phyloP scores from a whole-genome alignment of 257 asterid species.

The Fraxinus excelsior region DNA sequence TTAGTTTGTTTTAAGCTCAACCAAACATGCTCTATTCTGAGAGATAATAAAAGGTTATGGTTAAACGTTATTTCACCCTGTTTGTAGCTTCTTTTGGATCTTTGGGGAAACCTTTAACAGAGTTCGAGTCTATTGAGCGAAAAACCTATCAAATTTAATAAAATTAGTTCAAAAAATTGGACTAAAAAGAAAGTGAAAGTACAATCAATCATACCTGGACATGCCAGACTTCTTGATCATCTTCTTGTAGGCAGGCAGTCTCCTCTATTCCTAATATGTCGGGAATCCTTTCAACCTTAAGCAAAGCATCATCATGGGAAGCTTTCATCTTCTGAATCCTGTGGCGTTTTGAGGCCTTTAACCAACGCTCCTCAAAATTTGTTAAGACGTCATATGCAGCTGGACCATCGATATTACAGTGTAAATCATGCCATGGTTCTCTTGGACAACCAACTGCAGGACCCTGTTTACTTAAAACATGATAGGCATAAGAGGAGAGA shows the following conservation, averaged over 20 bases:
- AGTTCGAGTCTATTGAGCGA: constrained; percentile 91
- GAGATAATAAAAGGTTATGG: neutral
- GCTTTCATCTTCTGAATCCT: constrained; percentile 55
- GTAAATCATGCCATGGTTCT: constrained; percentile 97
- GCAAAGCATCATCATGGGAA: constrained; percentile 70
- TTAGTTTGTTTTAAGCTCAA: neutral
- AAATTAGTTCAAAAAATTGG: constrained; percentile 21
- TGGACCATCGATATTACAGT: constrained; percentile 76
- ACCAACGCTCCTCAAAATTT: constrained; percentile 93
- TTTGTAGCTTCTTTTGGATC: constrained; percentile 68
- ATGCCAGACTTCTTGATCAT: constrained; percentile 77
- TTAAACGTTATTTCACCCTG: constrained; percentile 40
- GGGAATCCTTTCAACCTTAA: constrained; percentile 67
- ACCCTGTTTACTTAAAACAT: constrained; percentile 45
- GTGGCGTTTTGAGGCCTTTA: constrained; percentile 67
- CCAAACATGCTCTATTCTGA: neutral
- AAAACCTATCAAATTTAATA: constrained; percentile 50
- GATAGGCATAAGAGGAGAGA: neutral
- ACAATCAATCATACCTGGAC: constrained; percentile 52
- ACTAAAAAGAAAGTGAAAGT: neutral
- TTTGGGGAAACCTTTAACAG: constrained; percentile 91
- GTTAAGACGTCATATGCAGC: constrained; percentile 81
- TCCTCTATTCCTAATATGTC: constrained; percentile 62
- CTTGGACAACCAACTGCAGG: constrained; percentile 73
- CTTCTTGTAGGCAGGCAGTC: constrained; percentile 37